Percentiles rank a stretch among this genome's conserved stretches.
Evolutionary conservation across 208 protist species (phyloP).

Genomic region (Leishmania gerbilli): DNA sequence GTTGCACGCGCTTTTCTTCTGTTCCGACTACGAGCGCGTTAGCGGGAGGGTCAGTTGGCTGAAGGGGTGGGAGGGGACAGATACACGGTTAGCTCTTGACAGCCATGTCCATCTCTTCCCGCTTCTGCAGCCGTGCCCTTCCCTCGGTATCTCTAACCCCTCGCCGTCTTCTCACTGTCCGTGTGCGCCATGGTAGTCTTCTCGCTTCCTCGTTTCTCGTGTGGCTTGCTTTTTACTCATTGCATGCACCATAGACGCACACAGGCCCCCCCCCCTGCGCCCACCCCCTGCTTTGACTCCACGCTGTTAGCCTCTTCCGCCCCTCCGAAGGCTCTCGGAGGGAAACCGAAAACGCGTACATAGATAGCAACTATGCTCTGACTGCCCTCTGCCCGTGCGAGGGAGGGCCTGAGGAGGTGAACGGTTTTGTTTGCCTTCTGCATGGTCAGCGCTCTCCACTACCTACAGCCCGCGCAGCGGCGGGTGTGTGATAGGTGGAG

Average conservation of each 20-base stretch:
- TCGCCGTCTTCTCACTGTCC: neutral
- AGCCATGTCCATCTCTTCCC: neutral
- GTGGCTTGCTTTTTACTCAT: neutral
- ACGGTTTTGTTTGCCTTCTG: neutral
- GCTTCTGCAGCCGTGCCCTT: no score
- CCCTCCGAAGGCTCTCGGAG: neutral
- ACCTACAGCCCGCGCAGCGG: neutral
- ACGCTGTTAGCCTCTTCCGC: neutral
- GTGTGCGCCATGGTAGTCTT: neutral
- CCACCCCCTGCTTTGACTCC: neutral
- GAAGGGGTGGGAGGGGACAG: neutral
- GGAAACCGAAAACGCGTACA: neutral
- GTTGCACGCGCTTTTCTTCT: no score
- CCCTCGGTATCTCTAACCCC: neutral
- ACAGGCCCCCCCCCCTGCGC: neutral
- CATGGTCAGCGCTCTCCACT: neutral
- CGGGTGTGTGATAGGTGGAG: neutral
- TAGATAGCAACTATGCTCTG: neutral
- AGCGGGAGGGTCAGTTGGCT: neutral
- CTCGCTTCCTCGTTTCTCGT: neutral
- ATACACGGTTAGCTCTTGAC: neutral
- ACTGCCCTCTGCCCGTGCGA: neutral
- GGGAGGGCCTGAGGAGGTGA: neutral
- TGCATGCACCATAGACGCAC: neutral
- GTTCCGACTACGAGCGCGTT: neutral